Evolutionary conservation across 2,329 filamentous ascomycete genomes (phyloP).

Genomic region (Neofusicoccum umdonicola): DNA sequence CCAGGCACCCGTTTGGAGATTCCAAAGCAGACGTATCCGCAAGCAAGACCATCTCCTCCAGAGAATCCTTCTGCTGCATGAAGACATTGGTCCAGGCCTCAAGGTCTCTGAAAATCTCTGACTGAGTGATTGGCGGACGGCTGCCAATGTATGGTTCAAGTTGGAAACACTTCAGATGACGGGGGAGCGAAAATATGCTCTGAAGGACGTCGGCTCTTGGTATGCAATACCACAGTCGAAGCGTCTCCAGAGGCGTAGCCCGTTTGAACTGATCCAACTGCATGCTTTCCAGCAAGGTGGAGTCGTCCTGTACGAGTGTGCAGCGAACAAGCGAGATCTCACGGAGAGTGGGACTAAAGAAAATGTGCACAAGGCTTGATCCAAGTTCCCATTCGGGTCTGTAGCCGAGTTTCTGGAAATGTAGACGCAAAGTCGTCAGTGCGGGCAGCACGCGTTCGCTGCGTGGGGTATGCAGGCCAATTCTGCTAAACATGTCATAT

Average conservation of each 20-base stretch:
- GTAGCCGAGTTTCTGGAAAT: background rate
- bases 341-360: background rate
- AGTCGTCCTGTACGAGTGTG: background rate
- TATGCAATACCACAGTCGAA: background rate
- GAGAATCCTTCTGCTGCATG: background rate
- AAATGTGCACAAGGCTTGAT: background rate
- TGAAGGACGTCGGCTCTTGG: background rate
- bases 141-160: background rate
- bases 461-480: background rate
- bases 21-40: no score
- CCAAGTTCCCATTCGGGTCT: background rate
- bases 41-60: background rate
- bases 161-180: background rate
- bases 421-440: background rate
- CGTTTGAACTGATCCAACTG: background rate
- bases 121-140: background rate
- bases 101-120: background rate
- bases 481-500: background rate
- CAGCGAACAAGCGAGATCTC: background rate
- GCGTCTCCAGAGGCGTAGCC: background rate
- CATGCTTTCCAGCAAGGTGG: background rate
- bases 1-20: background rate
- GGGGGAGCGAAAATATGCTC: background rate
- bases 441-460: background rate
- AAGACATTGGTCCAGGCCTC: background rate